Conservation (phyloP, 345 rosid species). For the Acer campestre region DNA sequence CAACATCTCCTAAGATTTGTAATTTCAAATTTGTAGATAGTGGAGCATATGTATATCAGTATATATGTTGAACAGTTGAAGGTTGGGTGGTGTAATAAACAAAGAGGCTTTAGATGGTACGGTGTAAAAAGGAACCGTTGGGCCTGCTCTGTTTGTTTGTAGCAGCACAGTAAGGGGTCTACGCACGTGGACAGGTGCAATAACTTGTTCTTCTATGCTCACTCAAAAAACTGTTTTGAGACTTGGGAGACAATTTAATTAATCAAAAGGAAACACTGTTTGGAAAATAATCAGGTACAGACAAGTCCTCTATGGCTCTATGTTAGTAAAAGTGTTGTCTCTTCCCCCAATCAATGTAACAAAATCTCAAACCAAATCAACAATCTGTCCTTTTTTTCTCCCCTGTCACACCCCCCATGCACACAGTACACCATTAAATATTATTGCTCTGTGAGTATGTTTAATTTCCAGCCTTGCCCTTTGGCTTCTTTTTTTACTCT, state of each 20-base stretch:
- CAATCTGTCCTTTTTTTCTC: slow-evolving; percentile 17
- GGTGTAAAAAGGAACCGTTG: slow-evolving; percentile 36
- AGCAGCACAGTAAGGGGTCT: slow-evolving; percentile 41
- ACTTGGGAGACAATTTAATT: background rate
- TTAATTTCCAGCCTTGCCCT: slow-evolving; percentile 13
- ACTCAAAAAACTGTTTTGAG: slow-evolving; percentile 2
- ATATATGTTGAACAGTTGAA: too few species aligned
- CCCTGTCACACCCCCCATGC: slow-evolving; percentile 16
- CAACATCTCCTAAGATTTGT: too few species aligned
- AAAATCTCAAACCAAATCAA: slow-evolving; percentile 47
- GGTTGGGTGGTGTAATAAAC: background rate
- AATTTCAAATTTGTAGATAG: too few species aligned
- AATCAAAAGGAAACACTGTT: background rate
- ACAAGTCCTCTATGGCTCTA: slow-evolving; percentile 31
- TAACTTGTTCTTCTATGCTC: slow-evolving; percentile 27
- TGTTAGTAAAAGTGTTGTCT: slow-evolving; percentile 27
- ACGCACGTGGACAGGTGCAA: slow-evolving; percentile 49
- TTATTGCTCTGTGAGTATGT: too few species aligned
- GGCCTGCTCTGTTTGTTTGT: slow-evolving; percentile 36
- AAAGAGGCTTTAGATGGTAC: slow-evolving; percentile 17
- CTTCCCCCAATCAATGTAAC: slow-evolving; percentile 30
- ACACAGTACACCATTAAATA: slow-evolving; percentile 23
- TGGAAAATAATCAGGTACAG: slow-evolving; percentile 8
- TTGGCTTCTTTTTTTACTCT: background rate
- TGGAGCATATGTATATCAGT: too few species aligned